A percentile compares a stretch with the other conserved stretches of the same genome.
Conservation (phyloP, 768 basidiomycete species). For the Termitomyces eurrhizus region DNA sequence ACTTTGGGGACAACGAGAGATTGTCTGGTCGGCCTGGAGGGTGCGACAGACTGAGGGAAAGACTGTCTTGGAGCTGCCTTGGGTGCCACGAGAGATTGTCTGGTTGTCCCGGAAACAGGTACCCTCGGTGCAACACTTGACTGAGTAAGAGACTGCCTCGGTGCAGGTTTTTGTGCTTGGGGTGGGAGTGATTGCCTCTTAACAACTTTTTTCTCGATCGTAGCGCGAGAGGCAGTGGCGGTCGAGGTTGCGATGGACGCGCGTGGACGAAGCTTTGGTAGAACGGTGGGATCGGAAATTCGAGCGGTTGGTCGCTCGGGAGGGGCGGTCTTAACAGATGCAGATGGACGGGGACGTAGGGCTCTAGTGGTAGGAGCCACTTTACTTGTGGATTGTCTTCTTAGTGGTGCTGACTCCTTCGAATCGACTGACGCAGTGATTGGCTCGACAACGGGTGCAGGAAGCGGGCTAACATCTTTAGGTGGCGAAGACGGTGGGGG, state of each 20-base stretch:
- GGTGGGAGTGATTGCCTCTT: neutral
- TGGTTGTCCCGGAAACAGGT: neutral
- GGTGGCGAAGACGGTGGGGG: neutral
- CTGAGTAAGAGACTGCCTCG: neutral
- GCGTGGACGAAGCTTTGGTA: neutral
- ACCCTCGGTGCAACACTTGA: neutral
- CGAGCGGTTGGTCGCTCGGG: no score
- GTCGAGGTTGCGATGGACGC: slow-evolving; percentile 3
- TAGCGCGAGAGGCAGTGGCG: no score
- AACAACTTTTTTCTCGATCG: neutral
- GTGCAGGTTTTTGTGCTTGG: neutral
- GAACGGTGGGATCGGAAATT: neutral
- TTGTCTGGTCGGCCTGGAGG: neutral
- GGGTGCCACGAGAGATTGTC: neutral
- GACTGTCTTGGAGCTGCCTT: neutral
- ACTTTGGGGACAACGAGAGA: neutral
- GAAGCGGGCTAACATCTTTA: no score
- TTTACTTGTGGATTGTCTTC: slow-evolving; percentile 1
- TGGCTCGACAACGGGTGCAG: neutral
- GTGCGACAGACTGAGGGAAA: neutral
- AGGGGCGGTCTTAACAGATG: neutral
- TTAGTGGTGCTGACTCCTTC: neutral
- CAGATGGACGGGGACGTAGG: slow-evolving; percentile 2
- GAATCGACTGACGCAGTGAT: neutral
- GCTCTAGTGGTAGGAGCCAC: slow-evolving; percentile 1